These are phyloP conservation scores for Rutstroemia sp. DNA, from an alignment of 2,329 filamentous ascomycete species.

Conservation along the genomic window DNA sequence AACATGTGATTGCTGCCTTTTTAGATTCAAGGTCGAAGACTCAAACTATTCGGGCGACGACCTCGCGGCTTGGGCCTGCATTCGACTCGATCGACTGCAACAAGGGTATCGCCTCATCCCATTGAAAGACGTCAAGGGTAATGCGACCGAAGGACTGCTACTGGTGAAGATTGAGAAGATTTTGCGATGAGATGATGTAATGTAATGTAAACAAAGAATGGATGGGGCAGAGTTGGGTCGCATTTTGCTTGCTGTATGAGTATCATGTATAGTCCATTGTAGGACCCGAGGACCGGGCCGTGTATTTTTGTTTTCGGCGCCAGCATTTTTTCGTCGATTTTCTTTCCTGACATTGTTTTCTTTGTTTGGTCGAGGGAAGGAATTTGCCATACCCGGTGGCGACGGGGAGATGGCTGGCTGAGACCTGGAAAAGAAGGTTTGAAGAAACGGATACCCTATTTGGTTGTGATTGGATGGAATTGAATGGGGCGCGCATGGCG, in stretches of 20 bases:
- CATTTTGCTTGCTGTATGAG: neutral
- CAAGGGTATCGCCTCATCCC: conserved; percentile 72
- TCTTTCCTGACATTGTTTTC: neutral
- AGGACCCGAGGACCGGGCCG: neutral
- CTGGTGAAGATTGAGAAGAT: conserved; percentile 66
- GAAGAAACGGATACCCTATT: neutral
- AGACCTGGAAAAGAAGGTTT: neutral
- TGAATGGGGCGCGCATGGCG: neutral
- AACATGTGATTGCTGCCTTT: neutral
- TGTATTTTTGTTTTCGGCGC: neutral
- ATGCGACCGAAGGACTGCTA: conserved; percentile 58
- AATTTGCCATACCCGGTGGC: neutral
- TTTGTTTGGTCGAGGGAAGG: neutral
- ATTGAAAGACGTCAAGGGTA: conserved; percentile 62
- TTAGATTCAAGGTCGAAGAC: conserved; percentile 73
- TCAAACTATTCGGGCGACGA: conserved; percentile 74
- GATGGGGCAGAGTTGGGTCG: no score
- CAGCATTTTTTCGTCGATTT: neutral
- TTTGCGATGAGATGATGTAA: neutral
- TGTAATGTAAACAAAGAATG: neutral
- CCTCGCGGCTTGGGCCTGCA: conserved; percentile 81
- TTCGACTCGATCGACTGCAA: conserved; percentile 73
- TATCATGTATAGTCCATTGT: neutral
- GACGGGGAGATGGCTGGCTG: neutral
- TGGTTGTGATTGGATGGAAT: neutral